Base-by-base conservation (phyloP, 1,139 yeast species). In the Nakaseomyces glabratus region DNA sequence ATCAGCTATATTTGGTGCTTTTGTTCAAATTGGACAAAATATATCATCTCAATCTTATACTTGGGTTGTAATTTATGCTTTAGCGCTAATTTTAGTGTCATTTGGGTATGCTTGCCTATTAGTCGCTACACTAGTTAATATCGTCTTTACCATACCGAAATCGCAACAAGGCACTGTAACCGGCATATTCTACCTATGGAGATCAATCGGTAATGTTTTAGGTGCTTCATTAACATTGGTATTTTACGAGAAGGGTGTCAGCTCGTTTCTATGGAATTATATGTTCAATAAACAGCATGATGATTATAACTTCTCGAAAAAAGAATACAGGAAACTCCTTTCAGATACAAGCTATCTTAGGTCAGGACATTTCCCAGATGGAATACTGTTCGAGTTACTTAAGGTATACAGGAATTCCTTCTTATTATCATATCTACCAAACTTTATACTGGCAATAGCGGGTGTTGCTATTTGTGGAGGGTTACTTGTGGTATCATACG, bases 121-220 rank as follows among this genome's bases (percentile, higher is more conserved):
- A 20, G 61, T 56, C 3, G 39, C 61, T 2, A 55, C 58, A 1
- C 39, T 56, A 32, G 60, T 55, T 20, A 50, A 56, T 33, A 55
- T 57, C 33, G 58, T 57, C 2, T 51, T 51, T 37, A 48, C 56
- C 10, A 44, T 54, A 15, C 57, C 55, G 11, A 55, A 48, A 39
- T 49, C 57, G 5, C 51, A 54, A 36, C 61, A 55, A 40, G 61
- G 58, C 15, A 55, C 58, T 3, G 46, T 56, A 29, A 56, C 58
- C 0, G 69, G 69, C 25, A 57, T 65, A 51, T 65, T 62, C 43
- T 65, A 66, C 38, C 46, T 65, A 35, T 65, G 67, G 57, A 58
- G 69, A 45, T 67, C 72, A 2, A 52, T 67, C 33, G 74, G 74
- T 17, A 64, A 64, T 36, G 69, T 66, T 10, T 43, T 65, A 9